A percentile compares a stretch with the other conserved stretches of the same genome.
Conservation (phyloP, 1,284 basidiomycete species). For the Exobasidium rhododendri region DNA sequence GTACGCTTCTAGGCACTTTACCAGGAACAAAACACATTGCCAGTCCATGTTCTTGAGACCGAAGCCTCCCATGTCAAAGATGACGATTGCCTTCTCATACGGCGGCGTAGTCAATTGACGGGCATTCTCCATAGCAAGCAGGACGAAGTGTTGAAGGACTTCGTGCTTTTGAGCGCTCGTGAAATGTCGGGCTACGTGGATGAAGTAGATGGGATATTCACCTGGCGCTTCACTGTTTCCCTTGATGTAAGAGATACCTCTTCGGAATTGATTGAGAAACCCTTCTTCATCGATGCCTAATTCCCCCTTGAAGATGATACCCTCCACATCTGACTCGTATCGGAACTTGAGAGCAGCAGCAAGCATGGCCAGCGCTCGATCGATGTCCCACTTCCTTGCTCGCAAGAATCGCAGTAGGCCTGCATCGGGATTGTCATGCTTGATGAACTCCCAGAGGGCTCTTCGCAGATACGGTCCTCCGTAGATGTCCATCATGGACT, state of each 20-base stretch:
- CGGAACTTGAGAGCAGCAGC: slow-evolving; percentile 54
- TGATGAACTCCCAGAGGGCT: slow-evolving; percentile 42
- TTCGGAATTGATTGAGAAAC: slow-evolving; percentile 53
- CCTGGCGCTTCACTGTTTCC: slow-evolving; percentile 45
- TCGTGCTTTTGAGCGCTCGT: slow-evolving; percentile 53
- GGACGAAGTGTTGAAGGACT: slow-evolving; percentile 50
- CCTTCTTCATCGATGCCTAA: slow-evolving; percentile 53
- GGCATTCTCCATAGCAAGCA: slow-evolving; percentile 52
- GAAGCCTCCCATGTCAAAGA: slow-evolving; percentile 53
- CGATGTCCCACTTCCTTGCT: slow-evolving; percentile 53
- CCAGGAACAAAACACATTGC: slow-evolving; percentile 52
- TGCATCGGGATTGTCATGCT: slow-evolving; percentile 49
- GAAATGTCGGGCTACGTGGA: slow-evolving; percentile 54
- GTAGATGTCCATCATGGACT: slow-evolving; percentile 40
- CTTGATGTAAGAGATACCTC: slow-evolving; percentile 55
- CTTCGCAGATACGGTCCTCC: slow-evolving; percentile 47
- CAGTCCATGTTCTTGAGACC: slow-evolving; percentile 56
- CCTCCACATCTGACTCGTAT: slow-evolving; percentile 50
- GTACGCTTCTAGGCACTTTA: slow-evolving; percentile 54
- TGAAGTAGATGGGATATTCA: slow-evolving; percentile 54
- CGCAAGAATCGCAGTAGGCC: slow-evolving; percentile 53
- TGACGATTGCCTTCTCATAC: slow-evolving; percentile 48
- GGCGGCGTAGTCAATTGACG: slow-evolving; percentile 50
- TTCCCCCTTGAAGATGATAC: slow-evolving; percentile 52
- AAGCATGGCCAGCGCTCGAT: slow-evolving; percentile 53